Base-by-base conservation (phyloP, 228 moss, liverwort and hornwort genomes). In the Sphagnum magellanicum region DNA sequence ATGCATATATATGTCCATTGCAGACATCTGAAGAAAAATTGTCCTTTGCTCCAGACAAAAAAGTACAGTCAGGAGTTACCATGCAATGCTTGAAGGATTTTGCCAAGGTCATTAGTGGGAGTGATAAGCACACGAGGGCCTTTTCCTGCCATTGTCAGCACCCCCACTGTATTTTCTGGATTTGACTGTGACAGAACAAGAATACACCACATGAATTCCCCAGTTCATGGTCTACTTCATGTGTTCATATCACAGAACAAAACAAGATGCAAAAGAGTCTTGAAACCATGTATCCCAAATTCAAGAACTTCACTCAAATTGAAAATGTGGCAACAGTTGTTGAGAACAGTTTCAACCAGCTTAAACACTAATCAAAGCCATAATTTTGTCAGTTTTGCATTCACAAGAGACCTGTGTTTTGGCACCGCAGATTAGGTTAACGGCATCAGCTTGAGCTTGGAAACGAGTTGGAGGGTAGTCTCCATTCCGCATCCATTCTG, bases 401-500 rank as follows among this genome's bases (percentile, higher is more conserved):
- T 32, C 32, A 32, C 32, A 32, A 32, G 32, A 13, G 53, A 97
- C 98, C 98, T 98, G 98, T 70, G 98, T 98, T 76, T 98, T 98
- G 50, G 98, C 92, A 63, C 98, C 98, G 68, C 98, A 98, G 57
- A 98, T 98, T 51, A 98, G 72, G 72, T 98, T 98, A 13, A 98
- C 87, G 16, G 98, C 98, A 76, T 98, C 98, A 12, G 98, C 87
- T 77, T 93, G 94, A 32, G 98, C 98, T 83, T 98, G 98, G 73
- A 98, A 94, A 63, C 98, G 87, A 46, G 98, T 92, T 4, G 98
- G 98, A 48, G 84, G 63, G 68, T 98, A 98, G 84, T 98, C 98
- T 0, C 98, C 98, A 65, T 98, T 98, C 59, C 98, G 92, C 98
- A 98, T 98, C 98, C 98, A 98, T 71, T 98, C 98, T 48, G 98